Percentiles rank a stretch among this genome's conserved stretches.
Evolutionary conservation across 352 stramenopile species (phyloP).

Genomic region (Pythium phragmiticola): DNA sequence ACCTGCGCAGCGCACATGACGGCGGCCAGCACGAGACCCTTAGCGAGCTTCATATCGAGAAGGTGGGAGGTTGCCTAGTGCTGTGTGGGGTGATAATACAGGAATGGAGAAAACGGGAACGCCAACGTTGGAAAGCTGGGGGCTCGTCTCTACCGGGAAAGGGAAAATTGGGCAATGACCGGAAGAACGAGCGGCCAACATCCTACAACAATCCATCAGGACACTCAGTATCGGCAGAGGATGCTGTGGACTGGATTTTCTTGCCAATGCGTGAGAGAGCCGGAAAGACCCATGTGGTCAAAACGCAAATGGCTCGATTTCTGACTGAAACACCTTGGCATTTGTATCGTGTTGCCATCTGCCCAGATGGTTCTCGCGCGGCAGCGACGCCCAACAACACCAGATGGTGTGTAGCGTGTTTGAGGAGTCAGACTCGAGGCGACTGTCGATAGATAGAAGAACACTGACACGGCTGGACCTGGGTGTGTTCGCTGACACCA

Average conservation of each 20-base stretch:
- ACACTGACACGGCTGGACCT: neutral
- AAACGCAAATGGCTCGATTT: neutral
- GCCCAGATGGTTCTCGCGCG: slow-evolving; percentile 14
- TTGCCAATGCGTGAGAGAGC: slow-evolving; percentile 6
- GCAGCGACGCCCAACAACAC: neutral
- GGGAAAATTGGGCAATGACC: slow-evolving; percentile 22
- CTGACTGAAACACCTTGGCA: neutral
- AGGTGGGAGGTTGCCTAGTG: slow-evolving; percentile 4
- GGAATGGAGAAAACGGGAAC: slow-evolving; percentile 1
- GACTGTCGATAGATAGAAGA: neutral
- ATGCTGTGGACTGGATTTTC: slow-evolving; percentile 7
- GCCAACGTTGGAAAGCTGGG: neutral
- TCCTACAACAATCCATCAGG: slow-evolving; percentile 5
- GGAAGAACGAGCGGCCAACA: neutral
- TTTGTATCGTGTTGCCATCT: neutral
- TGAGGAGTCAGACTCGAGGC: neutral
- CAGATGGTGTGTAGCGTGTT: slow-evolving; percentile 6
- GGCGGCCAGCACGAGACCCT: slow-evolving; percentile 53
- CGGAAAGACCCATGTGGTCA: slow-evolving; percentile 11
- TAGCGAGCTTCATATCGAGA: slow-evolving; percentile 36
- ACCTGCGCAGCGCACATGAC: slow-evolving; percentile 52
- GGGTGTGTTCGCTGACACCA: neutral
- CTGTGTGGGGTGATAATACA: neutral
- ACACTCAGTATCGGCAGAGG: neutral
- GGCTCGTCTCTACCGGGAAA: slow-evolving; percentile 17